Evolutionary conservation across 306 rosid genomes (phyloP), one percentile per base, ranked within the genome.

Genomic region (Trichosanthes truncata): DNA sequence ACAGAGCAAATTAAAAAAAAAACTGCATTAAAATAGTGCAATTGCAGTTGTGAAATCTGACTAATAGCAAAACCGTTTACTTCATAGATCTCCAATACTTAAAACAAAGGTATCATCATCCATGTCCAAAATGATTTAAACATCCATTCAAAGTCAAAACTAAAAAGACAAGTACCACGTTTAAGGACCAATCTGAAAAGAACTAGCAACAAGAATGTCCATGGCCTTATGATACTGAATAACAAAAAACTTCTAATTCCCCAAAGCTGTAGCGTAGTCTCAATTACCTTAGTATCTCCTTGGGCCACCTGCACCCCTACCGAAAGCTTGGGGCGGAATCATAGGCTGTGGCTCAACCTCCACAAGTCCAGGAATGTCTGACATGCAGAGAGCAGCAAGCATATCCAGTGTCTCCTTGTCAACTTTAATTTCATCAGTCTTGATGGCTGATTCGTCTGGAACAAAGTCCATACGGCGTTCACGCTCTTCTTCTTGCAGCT

Each of bases 401-500:
- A 81, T 84, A 68, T 81, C 84, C 7, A 81, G 48, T 9, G 87
- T 84, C 84, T 84, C 84, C 49, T 81, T 81, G 13, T 84, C 82
- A 26, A 84, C 84, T 79, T 81, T 78, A 33, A 84, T 80, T 12
- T 76, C 69, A 4, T 83, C 79, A 0, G 5, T 84, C 69, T 77
- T 84, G 20, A 84, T 81, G 1, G 82, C 84, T 20, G 84, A 84
- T 65, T 78, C 87, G 4, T 84, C 87, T 10, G 87, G 87, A 36
- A 84, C 84, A 29, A 84, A 84, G 79, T 84, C 84, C 87, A 84
- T 84, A 12, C 82, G 80, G 7, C 84, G 84, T 25, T 84, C 84
- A 35, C 84, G 77, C 59, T 84, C 87, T 66, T 84, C 84, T 69
- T 84, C 87, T 67, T 84, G 81, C 20, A 84, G 71, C 67, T 84